Base-by-base conservation (phyloP, 2,329 filamentous ascomycete genomes). In the Canariomyces notabilis region DNA sequence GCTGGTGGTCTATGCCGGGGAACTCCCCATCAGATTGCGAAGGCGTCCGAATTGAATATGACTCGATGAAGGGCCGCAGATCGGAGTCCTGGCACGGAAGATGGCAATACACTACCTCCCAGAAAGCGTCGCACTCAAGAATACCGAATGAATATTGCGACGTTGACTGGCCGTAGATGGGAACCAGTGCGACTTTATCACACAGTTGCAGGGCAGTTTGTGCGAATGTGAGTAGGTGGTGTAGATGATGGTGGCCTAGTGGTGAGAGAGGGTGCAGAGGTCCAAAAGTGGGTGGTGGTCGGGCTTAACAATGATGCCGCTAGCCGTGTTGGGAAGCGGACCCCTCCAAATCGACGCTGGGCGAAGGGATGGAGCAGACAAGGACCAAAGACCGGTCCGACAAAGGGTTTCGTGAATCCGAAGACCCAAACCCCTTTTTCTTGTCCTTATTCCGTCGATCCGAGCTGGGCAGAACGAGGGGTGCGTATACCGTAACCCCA, bases 261-360 rank as follows among this genome's bases (percentile, higher is more conserved):
- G 36, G 38, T 42, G 44, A 50, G 39, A 39, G 37, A 42, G 45
- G 18, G 32, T 19, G 22, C 34, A 22, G 23, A 19, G 4, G 43
- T 16, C n/a, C 15, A 26, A 44, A 26, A 44, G 48, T 50, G 48
- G 43, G 37, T 42, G 46, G 36, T n/a, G 6, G 39, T 29, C 46
- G 26, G 44, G 43, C 29, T 43, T 38, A 40, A 46, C 37, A 48
- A 49, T 42, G 34, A 15, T 32, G 20, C 18, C 37, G 49, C 48
- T 51, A 53, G 39, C 51, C 46, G 16, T 37, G 29, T 53, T 49
- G 45, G 45, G 51, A 50, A 46, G 36, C 33, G 37, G 44, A 29
- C 22, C 29, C 23, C 40, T 45, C 41, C 14, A 44, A 26, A 37
- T 41, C 16, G 48, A 14, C 32, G 37, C 21, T 43, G 26, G 38